Conservation (phyloP, 352 stramenopile species). For the Phytophthora hybrid region DNA sequence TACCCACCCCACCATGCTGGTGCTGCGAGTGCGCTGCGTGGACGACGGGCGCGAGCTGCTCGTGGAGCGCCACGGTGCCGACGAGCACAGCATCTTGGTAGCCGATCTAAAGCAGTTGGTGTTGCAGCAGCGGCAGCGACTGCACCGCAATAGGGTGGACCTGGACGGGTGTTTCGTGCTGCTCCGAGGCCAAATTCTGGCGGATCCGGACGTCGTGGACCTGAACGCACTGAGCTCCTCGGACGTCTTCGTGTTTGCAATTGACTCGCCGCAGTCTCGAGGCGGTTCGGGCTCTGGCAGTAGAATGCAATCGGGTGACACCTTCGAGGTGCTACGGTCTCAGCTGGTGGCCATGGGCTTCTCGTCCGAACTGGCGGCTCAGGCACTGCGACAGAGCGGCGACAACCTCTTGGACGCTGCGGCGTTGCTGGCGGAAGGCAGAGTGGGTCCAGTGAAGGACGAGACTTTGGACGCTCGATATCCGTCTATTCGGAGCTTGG, state of each 20-base stretch:
- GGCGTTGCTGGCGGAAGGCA: constrained; percentile 45
- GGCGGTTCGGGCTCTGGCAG: constrained; percentile 5
- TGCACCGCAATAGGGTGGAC: constrained; percentile 11
- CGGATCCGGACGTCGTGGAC: constrained; percentile 66
- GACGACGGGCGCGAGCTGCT: constrained; percentile 64
- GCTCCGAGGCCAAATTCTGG: constrained; percentile 63
- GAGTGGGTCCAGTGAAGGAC: background rate
- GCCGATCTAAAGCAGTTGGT: constrained; percentile 59
- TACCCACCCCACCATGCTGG: constrained; percentile 16
- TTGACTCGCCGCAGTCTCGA: constrained; percentile 31
- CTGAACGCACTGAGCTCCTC: constrained; percentile 52
- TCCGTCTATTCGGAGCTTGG: constrained; percentile 25
- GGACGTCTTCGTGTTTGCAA: constrained; percentile 77
- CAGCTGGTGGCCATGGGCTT: constrained; percentile 83
- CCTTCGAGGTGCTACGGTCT: constrained; percentile 19
- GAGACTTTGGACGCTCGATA: constrained; percentile 4
- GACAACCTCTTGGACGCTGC: constrained; percentile 52
- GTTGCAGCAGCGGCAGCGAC: constrained; percentile 41
- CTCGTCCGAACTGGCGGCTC: constrained; percentile 27
- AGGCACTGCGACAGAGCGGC: constrained; percentile 38
- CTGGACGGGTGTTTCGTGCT: constrained; percentile 54
- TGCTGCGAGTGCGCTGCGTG: constrained; percentile 63
- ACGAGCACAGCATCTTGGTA: constrained; percentile 52
- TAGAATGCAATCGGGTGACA: constrained; percentile 25
- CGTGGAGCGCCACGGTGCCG: constrained; percentile 49